Evolutionary conservation across 169 alveolate genomes (phyloP).

Genomic region (Theileria annulata): DNA sequence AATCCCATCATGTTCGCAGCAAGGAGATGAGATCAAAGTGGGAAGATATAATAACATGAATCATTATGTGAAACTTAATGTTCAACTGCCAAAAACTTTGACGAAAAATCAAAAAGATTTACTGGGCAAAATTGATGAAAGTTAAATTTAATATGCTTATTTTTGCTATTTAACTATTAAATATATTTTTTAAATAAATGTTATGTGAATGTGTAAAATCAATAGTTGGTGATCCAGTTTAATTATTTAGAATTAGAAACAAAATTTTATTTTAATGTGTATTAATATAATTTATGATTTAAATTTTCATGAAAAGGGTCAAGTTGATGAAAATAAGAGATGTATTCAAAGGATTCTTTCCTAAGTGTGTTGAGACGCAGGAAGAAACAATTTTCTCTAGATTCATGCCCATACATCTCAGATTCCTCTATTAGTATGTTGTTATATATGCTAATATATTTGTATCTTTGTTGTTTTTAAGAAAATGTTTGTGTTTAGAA

Average conservation of each 20-base stretch:
- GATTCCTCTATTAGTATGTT: not conserved
- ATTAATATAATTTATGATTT: not conserved
- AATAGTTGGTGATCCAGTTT: not conserved
- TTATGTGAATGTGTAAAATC: not conserved
- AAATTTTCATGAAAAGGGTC: not conserved
- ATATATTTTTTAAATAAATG: not conserved
- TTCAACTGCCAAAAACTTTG: conserved; percentile 33
- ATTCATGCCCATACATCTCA: conserved; percentile 9
- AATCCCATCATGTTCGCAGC: conserved; percentile 48
- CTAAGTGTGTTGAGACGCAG: not conserved
- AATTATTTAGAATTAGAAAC: not conserved
- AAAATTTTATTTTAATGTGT: not conserved
- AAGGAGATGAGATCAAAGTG: conserved; percentile 48
- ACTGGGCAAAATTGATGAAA: conserved; percentile 23
- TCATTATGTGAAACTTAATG: conserved; percentile 30
- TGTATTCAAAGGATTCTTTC: not conserved
- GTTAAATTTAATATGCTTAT: not conserved
- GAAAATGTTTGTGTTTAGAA: conserved; percentile 11
- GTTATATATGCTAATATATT: too few species aligned
- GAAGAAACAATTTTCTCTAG: not conserved
- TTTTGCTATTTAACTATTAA: not conserved
- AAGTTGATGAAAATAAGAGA: not conserved
- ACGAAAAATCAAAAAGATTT: conserved; percentile 38
- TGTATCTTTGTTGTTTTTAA: not conserved
- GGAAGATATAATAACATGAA: conserved; percentile 46